Base-by-base conservation (phyloP, 2,329 filamentous ascomycete species). In the Cladosporium sphaerospermum region DNA sequence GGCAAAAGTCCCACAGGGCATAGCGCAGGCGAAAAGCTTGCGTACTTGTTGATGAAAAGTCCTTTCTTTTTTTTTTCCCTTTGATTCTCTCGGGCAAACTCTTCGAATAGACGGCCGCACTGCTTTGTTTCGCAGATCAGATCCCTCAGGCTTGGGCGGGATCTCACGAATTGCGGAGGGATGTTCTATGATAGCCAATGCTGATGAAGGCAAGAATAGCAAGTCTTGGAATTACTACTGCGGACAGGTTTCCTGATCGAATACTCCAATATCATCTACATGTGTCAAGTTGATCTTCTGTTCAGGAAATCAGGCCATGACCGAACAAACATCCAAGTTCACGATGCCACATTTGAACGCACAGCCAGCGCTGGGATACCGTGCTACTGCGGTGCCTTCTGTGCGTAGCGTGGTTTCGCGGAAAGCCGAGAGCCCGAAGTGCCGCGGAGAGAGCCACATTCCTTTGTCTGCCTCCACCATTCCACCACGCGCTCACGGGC, bases 391-490 rank as follows among this genome's bases (percentile, higher is more conserved):
- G 7, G 1, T 28, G 4, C 7, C 7, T 28, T 7, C 5, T 5
- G 7, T 28, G 23, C 23, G 7, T 28, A 4, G 7, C 23, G 23
- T 28, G 23, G 23, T 28, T 28, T 28, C 23, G 23, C 23, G 23
- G 23, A 7, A 23, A 28, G 23, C 23, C 23, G 23, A 28, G 23
- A 28, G 23, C 7, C 23, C 7, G 23, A 28, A 28, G 23, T 39
- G 39, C 34, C 40, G 47, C 47, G 47, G 37, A 51, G 28, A 43
- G 40, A n/a, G 40, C 41, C 36, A 34, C 47, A 51, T 51, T 51
- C 47, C 47, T 51, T n/a, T 19, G 16, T 42, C 40, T 51, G 11
- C 36, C 36, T 39, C 36, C 36, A 14, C 36, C 40, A 31, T 44
- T 33, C 40, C 34, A 14, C 36, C 34, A 23, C 45, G 45, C 45